These are phyloP conservation scores for Farysia itapuensis DNA, from an alignment of 1,284 basidiomycete species.

Conservation along the genomic window DNA sequence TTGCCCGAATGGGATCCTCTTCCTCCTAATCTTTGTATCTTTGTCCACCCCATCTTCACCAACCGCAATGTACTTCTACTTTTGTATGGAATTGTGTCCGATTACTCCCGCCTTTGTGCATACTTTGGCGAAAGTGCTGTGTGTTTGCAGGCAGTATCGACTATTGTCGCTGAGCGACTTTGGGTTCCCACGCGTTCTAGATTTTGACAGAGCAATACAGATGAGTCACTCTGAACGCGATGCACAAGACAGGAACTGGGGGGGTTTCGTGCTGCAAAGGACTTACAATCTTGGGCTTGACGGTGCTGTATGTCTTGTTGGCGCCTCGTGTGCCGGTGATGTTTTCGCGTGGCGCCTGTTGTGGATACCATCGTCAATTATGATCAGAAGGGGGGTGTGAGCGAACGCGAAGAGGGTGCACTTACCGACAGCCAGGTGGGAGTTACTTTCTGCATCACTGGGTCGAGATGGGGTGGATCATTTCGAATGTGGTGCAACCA, in stretches of 20 bases:
- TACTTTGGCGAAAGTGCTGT: no score
- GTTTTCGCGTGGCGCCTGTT: slow-evolving; percentile 46
- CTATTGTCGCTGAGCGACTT: slow-evolving; percentile 42
- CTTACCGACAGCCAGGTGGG: slow-evolving; percentile 52
- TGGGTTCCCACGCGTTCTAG: slow-evolving; percentile 54
- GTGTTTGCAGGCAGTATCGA: no score
- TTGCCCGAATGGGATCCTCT: slow-evolving; percentile 16
- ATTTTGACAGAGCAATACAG: neutral
- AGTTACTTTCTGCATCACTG: slow-evolving; percentile 28
- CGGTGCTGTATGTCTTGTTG: slow-evolving; percentile 55
- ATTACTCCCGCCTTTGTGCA: no score
- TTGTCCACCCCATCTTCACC: neutral
- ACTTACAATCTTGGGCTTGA: slow-evolving; percentile 52
- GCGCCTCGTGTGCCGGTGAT: slow-evolving; percentile 53
- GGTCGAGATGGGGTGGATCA: slow-evolving; percentile 46
- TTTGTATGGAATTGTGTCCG: no score
- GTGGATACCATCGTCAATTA: neutral
- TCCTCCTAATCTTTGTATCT: neutral
- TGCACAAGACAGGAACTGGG: no score
- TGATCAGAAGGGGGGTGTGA: neutral
- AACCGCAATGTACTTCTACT: no score
- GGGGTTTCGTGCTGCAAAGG: no score
- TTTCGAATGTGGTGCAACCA: slow-evolving; percentile 55
- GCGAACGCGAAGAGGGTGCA: slow-evolving; percentile 1
- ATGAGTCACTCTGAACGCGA: no score